Evolutionary conservation across 1,284 basidiomycete genomes (phyloP).

Genomic region (Fistulina hepatica): DNA sequence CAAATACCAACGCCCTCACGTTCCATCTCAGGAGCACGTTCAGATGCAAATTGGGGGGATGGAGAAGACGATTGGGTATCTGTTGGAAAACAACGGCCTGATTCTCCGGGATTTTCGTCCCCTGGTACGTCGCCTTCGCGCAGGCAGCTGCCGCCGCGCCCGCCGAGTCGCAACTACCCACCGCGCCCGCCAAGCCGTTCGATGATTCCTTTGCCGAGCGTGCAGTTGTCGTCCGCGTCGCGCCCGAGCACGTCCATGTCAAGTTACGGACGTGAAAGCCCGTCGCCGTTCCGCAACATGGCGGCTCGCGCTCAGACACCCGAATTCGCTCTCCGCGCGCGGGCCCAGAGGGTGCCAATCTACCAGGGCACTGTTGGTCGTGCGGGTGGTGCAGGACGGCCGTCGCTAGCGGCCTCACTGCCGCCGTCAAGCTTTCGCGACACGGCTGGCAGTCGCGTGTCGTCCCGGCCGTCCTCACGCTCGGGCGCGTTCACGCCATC

Average conservation of each 20-base stretch:
- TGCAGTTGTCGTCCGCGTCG: constrained; percentile 50
- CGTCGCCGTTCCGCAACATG: constrained; percentile 30
- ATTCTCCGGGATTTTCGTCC: constrained; percentile 49
- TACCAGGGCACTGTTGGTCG: constrained; percentile 31
- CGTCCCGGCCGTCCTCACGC: constrained; percentile 60
- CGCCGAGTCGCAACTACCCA: too few species aligned
- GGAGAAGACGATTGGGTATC: constrained; percentile 23
- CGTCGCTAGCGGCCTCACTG: constrained; percentile 30
- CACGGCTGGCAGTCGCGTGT: constrained; percentile 36
- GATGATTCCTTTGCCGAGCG: constrained; percentile 66
- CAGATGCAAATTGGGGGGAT: constrained; percentile 37
- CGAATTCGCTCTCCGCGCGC: constrained; percentile 46
- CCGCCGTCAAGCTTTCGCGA: constrained; percentile 74
- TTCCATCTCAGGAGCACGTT: constrained; percentile 38
- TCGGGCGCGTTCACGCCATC: constrained; percentile 48
- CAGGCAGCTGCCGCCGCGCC: too few species aligned
- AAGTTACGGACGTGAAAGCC: constrained; percentile 37
- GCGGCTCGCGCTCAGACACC: constrained; percentile 56
- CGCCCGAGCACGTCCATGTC: constrained; percentile 43
- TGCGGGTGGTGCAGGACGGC: constrained; percentile 30
- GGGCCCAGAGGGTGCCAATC: constrained; percentile 43
- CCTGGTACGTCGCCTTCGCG: constrained; percentile 27
- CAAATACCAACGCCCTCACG: constrained; percentile 35
- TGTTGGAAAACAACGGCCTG: constrained; percentile 38
- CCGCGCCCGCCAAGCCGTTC: constrained; percentile 73